A percentile compares a stretch with the other conserved stretches of the same genome.
phyloP scores from a whole-genome alignment of 306 rosid species.

The Cucurbita maxima region DNA sequence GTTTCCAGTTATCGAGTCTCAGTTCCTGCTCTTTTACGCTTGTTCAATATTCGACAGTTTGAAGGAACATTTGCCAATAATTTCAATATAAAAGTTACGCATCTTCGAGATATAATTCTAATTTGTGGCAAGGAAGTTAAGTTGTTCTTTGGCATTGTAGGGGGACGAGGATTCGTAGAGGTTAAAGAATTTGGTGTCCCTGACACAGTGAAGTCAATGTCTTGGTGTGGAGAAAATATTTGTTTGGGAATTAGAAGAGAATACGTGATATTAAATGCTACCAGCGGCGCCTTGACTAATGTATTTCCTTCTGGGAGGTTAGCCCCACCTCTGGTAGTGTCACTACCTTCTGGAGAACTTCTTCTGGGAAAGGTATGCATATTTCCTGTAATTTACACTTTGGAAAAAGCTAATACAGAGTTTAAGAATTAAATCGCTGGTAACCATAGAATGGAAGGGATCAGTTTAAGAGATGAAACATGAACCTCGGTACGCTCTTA shows the following conservation, averaged over 20 bases:
- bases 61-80: background rate
- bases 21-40: background rate
- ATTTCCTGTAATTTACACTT: background rate
- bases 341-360: slow-evolving; percentile 89
- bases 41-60: background rate
- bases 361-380: slow-evolving; percentile 84
- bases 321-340: slow-evolving; percentile 82
- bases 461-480: background rate
- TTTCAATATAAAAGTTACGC: background rate
- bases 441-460: background rate
- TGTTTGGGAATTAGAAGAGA: slow-evolving; percentile 80
- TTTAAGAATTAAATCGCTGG: background rate
- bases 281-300: slow-evolving; percentile 65
- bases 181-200: slow-evolving; percentile 82
- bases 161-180: slow-evolving; percentile 96
- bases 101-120: background rate
- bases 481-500: background rate
- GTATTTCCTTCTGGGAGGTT: slow-evolving; percentile 88
- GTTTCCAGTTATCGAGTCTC: background rate
- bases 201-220: slow-evolving; percentile 76
- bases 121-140: background rate
- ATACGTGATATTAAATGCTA: slow-evolving; percentile 62
- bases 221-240: slow-evolving; percentile 96
- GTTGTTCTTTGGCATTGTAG: slow-evolving; percentile 19
- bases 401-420: too few species aligned